These are phyloP conservation scores for Eucalyptus shirleyi DNA, from an alignment of 345 rosid species.

Conservation along the genomic window DNA sequence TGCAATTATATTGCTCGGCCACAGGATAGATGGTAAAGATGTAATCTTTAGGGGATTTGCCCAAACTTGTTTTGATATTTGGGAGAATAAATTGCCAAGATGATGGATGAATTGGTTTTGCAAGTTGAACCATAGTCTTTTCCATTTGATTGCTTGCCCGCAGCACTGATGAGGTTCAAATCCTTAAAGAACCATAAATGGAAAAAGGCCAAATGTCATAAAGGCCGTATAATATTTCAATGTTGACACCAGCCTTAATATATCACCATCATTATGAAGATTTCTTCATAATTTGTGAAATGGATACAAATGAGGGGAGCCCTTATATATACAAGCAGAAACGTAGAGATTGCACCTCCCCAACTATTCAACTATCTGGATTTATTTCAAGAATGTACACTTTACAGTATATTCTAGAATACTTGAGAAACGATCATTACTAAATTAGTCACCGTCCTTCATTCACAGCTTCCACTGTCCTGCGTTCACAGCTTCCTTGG, in stretches of 20 bases:
- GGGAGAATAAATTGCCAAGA: neutral
- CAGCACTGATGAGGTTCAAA: neutral
- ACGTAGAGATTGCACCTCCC: too few species aligned
- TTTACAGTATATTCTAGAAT: too few species aligned
- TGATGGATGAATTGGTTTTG: neutral
- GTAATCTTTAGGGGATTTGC: neutral
- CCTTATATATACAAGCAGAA: too few species aligned
- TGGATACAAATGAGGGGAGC: too few species aligned
- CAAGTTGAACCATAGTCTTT: neutral
- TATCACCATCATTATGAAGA: too few species aligned
- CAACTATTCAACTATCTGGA: too few species aligned
- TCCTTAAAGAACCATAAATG: neutral
- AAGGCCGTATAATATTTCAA: neutral
- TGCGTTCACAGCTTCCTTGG: too few species aligned
- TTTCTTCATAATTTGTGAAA: too few species aligned
- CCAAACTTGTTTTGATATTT: neutral
- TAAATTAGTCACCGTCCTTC: too few species aligned
- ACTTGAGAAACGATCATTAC: too few species aligned
- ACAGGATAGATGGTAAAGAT: neutral
- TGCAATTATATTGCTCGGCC: neutral
- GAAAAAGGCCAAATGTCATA: neutral
- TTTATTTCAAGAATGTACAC: too few species aligned
- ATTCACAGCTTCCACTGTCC: too few species aligned
- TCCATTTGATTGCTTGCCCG: neutral
- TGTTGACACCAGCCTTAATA: neutral